A percentile compares a stretch with the other conserved stretches of the same genome.
Evolutionary conservation across 345 rosid genomes (phyloP).

Genomic region (Hibiscus trionum): DNA sequence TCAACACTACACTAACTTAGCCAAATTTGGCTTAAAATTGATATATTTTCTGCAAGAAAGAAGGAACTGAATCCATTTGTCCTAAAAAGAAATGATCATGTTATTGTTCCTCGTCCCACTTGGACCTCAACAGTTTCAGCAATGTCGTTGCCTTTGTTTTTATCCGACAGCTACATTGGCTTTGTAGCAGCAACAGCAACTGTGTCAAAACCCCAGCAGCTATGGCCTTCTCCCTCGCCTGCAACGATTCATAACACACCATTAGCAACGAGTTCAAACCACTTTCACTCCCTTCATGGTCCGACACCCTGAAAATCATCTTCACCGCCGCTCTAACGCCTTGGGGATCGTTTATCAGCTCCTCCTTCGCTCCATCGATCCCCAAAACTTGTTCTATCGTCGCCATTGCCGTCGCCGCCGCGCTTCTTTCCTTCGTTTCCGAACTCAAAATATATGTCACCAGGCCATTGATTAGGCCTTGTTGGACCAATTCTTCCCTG

Average conservation of each 20-base stretch:
- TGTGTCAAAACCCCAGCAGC: conserved; percentile 37
- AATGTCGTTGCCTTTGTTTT: conserved; percentile 42
- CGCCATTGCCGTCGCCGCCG: conserved; percentile 26
- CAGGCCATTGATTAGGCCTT: conserved; percentile 28
- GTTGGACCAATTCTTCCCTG: conserved; percentile 26
- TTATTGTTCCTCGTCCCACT: conserved; percentile 24
- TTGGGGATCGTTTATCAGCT: conserved; percentile 20
- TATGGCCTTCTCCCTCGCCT: conserved; percentile 48
- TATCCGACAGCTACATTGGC: conserved; percentile 44
- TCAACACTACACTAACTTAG: neutral
- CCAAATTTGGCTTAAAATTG: conserved; percentile 37
- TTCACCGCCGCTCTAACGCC: conserved; percentile 33
- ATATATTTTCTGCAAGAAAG: conserved; percentile 4
- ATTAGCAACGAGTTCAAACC: conserved; percentile 34
- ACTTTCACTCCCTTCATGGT: conserved; percentile 51
- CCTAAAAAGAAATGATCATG: conserved; percentile 26
- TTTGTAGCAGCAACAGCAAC: conserved; percentile 47
- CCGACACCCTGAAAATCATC: conserved; percentile 58
- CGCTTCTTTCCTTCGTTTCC: conserved; percentile 19
- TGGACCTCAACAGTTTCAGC: conserved; percentile 46
- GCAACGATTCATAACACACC: conserved; percentile 33
- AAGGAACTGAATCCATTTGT: conserved; percentile 20
- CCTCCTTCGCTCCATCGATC: conserved; percentile 29
- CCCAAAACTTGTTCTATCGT: conserved; percentile 35
- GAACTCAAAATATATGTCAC: conserved; percentile 25